phyloP scores from a whole-genome alignment of 345 rosid species.

The Melaleuca alternifolia region DNA sequence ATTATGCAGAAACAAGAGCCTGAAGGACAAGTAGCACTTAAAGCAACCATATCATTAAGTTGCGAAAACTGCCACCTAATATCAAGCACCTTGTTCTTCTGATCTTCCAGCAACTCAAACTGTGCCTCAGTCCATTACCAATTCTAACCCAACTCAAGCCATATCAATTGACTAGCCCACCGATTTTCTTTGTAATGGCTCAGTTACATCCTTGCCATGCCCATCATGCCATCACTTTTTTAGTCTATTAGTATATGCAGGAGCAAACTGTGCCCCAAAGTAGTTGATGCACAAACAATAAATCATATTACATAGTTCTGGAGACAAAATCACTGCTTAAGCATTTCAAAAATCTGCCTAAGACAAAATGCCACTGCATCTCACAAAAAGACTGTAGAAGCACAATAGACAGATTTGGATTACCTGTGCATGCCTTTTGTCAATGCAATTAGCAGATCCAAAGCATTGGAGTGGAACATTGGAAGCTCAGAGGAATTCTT shows the following conservation, averaged over 20 bases:
- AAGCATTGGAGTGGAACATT: slow-evolving; percentile 39
- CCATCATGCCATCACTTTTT: not conserved
- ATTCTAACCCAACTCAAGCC: not conserved
- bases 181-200: not conserved
- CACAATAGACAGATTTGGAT: not conserved
- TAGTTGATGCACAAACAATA: slow-evolving; percentile 16
- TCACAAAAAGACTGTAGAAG: not conserved
- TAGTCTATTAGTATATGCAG: not conserved
- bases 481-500: slow-evolving; percentile 83
- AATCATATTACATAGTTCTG: slow-evolving; percentile 23
- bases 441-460: slow-evolving; percentile 57
- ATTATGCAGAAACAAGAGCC: not conserved
- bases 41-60: not conserved
- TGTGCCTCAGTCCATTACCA: not conserved
- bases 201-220: not conserved
- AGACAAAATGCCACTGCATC: not conserved
- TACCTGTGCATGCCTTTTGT: slow-evolving; percentile 71
- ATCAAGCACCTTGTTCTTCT: no score
- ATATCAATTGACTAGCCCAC: not conserved
- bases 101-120: not conserved
- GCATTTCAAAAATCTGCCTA: not conserved
- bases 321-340: slow-evolving; percentile 50
- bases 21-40: not conserved
- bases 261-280: not conserved
- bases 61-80: not conserved